Base-by-base conservation (phyloP, 352 stramenopile species). In the Phytophthora meadii region DNA sequence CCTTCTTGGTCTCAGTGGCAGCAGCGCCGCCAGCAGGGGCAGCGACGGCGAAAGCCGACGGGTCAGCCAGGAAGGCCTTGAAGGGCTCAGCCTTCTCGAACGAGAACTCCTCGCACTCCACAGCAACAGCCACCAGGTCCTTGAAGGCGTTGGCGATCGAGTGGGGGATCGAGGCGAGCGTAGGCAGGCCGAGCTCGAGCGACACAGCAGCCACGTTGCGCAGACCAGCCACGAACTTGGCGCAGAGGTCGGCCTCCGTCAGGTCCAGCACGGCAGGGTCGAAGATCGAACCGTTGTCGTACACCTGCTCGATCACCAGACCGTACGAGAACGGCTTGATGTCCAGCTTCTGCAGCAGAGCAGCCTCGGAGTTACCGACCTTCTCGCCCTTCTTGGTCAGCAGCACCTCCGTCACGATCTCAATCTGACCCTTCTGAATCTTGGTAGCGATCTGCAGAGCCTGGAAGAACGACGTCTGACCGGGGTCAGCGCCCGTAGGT, bases 381-480 rank as follows among this genome's bases (percentile, higher is more conserved):
- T 98, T 98, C 25, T 99, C 94, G 60, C 97, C 97, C 74, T 92
- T 93, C 56, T 87, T 86, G 66, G 98, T 98, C 30, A 99, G 82
- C 44, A 98, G 74, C 56, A 99, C 97, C 71, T 99, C 93, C 54
- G 91, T 92, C 42, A 98, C 96, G 82, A 99, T 99, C 81, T 99
- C 98, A 96, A 99, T 99, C 83, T 99, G 97, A 92, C 97, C 97
- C 77, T 97, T 97, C 68, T 97, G 92, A 98, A 99, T 99, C 94
- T 99, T 99, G 73, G 98, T 99, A 67, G 94, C 90, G 76, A 99
- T 99, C 72, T 92, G 85, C 62, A 99, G 89, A 40, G 97, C 98
- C 83, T 99, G 98, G 97, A 99, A 99, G 84, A 99, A 99, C 28
- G 93, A 96, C 34, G 98, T 99, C 85, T 99, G 97, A 88, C 97